These are phyloP conservation scores for Penicillium ochrochloron DNA, from an alignment of 495 filamentous ascomycete genomes.

Conservation along the genomic window DNA sequence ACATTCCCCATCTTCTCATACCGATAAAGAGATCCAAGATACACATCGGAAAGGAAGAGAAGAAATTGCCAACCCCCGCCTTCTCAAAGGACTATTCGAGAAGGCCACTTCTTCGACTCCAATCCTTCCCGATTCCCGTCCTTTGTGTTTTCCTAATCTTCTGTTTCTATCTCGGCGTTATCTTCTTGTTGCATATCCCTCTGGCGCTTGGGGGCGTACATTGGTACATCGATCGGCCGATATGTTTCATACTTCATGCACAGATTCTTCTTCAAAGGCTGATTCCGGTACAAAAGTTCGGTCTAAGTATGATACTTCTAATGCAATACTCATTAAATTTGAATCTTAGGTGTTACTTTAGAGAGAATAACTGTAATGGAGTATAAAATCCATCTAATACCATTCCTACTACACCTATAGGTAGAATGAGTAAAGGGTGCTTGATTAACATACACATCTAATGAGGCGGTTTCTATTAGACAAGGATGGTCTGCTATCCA, in stretches of 20 bases:
- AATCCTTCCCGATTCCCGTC: background rate
- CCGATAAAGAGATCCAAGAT: slow-evolving; percentile 44
- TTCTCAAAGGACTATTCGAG: background rate
- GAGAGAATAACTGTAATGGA: background rate
- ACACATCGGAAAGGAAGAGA: background rate
- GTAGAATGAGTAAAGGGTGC: too few relatives aligned
- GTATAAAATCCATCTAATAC: background rate
- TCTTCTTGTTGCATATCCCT: slow-evolving; percentile 23
- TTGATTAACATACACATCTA: too few relatives aligned
- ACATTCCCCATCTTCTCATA: slow-evolving; percentile 64
- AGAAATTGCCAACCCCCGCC: background rate
- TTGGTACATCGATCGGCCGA: slow-evolving; percentile 14
- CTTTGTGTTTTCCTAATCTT: background rate
- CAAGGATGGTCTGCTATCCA: too few relatives aligned
- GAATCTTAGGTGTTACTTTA: background rate
- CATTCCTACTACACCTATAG: too few relatives aligned
- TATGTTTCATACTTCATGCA: slow-evolving; percentile 18
- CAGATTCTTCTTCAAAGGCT: slow-evolving; percentile 29
- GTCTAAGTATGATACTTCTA: slow-evolving; percentile 19
- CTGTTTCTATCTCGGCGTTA: slow-evolving; percentile 10
- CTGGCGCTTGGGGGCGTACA: slow-evolving; percentile 24
- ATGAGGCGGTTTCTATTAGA: too few relatives aligned
- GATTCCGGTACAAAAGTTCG: slow-evolving; percentile 33
- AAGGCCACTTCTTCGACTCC: background rate
- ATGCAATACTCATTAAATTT: background rate